Evolutionary conservation across 768 basidiomycete genomes (phyloP), one percentile per base, ranked within the genome.

Genomic region (Leucocoprinus sp.): DNA sequence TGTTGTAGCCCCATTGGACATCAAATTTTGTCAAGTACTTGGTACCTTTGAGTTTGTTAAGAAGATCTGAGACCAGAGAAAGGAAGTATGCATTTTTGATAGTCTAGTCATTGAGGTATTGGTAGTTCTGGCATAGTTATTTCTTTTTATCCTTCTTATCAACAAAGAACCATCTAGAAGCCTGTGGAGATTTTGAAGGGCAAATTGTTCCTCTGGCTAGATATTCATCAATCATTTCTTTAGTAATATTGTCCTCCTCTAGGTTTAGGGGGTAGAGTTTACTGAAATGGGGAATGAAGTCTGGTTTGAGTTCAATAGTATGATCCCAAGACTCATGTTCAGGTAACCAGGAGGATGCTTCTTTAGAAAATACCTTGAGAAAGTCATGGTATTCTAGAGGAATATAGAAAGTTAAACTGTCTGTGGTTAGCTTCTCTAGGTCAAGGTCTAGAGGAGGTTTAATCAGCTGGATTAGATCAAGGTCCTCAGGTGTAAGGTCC

Each of bases 1-100:
- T 60, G 50, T 69, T 60, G 52, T 63, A 72, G 1, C 62, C 66
- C 19, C 54, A 52, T n/a, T 56, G 48, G 3, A 38, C 48, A 34
- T 42, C 14, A 5, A 43, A 4, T 14, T 48, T 48, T 8, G 47
- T 42, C 22, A 48, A 48, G 17, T 24, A 42, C 18, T 27, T 35
- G 8, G 47, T 21, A 9, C 22, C 17, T 36, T 42, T 41, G 8
- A 47, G 18, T 40, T 47, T 47, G 33, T 49, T 34, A 17, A 49
- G 15, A 0, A 49, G 21, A 17, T 40, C 14, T 1, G 29, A 19
- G 21, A 47, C 33, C 28, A 47, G 18, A 1, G 37, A 37, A 14
- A 47, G 18, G 2, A 26, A 26, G 37, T 47, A 47, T 2, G 24
- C 11, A 22, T 42, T 42, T 19, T 43, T 42, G 14, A 42, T 31